A percentile compares a stretch with the other conserved stretches of the same genome.
These are phyloP conservation scores for Seiridium cupressi DNA, from an alignment of 2,329 filamentous ascomycete genomes.

Conservation along the genomic window DNA sequence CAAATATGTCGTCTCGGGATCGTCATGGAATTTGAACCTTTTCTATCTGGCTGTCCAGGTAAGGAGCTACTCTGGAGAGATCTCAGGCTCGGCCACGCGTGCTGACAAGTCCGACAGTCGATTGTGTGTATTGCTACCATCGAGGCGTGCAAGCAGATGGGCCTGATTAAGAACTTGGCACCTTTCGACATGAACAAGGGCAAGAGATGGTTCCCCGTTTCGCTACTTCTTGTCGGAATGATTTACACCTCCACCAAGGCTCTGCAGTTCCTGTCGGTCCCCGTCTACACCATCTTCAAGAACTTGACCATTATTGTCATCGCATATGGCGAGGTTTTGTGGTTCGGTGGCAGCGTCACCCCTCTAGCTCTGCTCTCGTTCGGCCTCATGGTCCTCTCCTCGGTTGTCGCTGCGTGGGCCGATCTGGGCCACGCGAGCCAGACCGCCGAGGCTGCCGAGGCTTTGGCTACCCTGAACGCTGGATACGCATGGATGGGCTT, in stretches of 20 bases:
- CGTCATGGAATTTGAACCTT: constrained; percentile 93
- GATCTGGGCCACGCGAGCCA: constrained; percentile 70
- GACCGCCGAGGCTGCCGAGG: constrained; percentile 62
- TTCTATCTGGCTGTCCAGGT: constrained; percentile 93
- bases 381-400: constrained; percentile 93
- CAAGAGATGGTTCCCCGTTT: constrained; percentile 96
- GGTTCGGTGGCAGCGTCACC: constrained; percentile 93
- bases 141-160: constrained; percentile 73
- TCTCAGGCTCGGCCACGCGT: background rate
- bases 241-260: constrained; percentile 98
- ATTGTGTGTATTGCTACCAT: constrained; percentile 87
- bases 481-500: constrained; percentile 98
- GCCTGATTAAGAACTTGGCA: constrained; percentile 79
- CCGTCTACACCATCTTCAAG: constrained; percentile 99
- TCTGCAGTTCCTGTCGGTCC: constrained; percentile 92
- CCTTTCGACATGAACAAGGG: constrained; percentile 85
- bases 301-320: constrained; percentile 99
- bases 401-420: constrained; percentile 92
- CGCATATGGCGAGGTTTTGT: constrained; percentile 95
- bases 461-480: constrained; percentile 86
- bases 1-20: constrained; percentile 94
- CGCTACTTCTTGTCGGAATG: constrained; percentile 94
- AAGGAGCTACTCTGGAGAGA: constrained; percentile 31
- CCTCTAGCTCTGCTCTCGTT: constrained; percentile 88
- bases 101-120: constrained; percentile 53